Conservation (phyloP, 495 filamentous ascomycete genomes). For the Apodospora peruviana region DNA sequence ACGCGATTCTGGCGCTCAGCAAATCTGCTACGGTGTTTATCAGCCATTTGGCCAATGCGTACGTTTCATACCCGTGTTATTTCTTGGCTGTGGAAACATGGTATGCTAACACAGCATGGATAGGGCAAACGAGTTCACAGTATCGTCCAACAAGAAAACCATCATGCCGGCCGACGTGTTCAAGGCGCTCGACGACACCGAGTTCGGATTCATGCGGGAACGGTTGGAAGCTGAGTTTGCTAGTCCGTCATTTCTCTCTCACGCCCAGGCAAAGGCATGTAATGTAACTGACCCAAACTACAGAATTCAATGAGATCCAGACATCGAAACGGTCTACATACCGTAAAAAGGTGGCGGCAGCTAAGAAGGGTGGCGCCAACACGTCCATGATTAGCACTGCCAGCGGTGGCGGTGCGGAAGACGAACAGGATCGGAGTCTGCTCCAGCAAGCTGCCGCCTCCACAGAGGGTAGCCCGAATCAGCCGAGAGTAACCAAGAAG, state of each 20-base stretch:
- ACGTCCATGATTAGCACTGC: constrained; percentile 30
- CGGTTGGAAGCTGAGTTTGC: constrained; percentile 56
- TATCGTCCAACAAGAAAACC: constrained; percentile 67
- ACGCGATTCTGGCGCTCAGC: constrained; percentile 83
- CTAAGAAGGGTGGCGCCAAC: constrained; percentile 29
- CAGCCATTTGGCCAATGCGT: constrained; percentile 81
- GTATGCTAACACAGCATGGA: not conserved
- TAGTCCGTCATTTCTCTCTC: constrained; percentile 32
- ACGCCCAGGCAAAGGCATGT: not conserved
- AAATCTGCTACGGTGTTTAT: constrained; percentile 95
- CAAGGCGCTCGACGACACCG: constrained; percentile 71
- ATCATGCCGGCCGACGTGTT: constrained; percentile 81
- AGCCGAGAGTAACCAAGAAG: constrained; percentile 32
- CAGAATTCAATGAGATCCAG: constrained; percentile 50
- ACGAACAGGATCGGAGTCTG: constrained; percentile 1
- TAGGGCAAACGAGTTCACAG: constrained; percentile 74
- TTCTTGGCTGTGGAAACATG: no score
- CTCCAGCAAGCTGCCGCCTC: not conserved
- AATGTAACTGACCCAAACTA: not conserved
- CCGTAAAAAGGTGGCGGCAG: constrained; percentile 43
- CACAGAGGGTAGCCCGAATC: constrained; percentile 1
- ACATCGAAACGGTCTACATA: constrained; percentile 47
- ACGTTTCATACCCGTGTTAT: constrained; percentile 27
- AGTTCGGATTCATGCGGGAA: constrained; percentile 72
- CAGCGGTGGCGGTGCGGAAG: constrained; percentile 9